These are phyloP conservation scores for Penstemon davidsonii DNA, from an alignment of 257 asterid genomes.

Conservation along the genomic window DNA sequence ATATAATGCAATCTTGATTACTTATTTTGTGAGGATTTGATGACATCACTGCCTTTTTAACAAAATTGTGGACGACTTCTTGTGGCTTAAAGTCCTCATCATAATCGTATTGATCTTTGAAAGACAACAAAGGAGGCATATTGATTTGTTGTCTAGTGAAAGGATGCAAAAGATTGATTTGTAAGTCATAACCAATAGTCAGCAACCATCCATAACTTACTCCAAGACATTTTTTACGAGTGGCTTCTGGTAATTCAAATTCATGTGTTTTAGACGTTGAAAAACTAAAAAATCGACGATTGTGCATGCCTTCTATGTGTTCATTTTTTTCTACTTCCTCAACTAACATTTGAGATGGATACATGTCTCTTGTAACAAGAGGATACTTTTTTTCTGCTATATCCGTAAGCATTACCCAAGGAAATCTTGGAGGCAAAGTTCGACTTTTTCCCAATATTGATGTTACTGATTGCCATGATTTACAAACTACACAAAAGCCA, in stretches of 20 bases:
- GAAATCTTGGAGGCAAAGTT: background rate
- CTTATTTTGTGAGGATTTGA: background rate
- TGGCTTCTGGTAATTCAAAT: background rate
- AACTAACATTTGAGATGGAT: too few species aligned
- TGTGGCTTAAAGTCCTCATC: background rate
- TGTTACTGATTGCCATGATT: slow-evolving; percentile 1
- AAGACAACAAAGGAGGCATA: background rate
- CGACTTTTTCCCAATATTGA: background rate
- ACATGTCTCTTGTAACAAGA: too few species aligned
- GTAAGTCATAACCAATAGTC: background rate
- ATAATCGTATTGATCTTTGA: background rate
- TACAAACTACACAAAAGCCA: background rate
- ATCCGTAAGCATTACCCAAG: background rate
- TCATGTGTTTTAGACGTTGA: background rate
- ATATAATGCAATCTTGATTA: background rate
- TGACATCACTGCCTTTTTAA: background rate
- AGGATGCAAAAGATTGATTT: background rate
- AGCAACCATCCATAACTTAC: background rate
- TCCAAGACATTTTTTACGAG: background rate
- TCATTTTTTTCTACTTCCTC: too few species aligned
- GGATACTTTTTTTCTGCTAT: too few species aligned
- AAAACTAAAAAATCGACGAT: background rate
- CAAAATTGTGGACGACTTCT: background rate
- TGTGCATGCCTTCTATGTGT: background rate
- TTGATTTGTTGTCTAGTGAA: background rate